phyloP scores from a whole-genome alignment of 2,329 filamentous ascomycete species.

The Colletotrichum limetticola region DNA sequence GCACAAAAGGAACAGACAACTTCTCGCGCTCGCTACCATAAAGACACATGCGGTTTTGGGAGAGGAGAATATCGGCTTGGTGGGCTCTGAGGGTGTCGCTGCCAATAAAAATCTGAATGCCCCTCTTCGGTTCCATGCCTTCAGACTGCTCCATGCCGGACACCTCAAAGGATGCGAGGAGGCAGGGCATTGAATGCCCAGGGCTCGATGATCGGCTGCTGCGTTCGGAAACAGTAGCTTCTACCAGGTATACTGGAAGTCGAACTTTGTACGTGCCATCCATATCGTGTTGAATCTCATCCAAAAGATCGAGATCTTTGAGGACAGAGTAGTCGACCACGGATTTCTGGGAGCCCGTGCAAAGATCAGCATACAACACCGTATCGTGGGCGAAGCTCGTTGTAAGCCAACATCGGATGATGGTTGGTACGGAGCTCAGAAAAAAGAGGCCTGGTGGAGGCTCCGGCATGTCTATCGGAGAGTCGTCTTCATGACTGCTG shows the following conservation, averaged over 20 bases:
- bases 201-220: constrained; percentile 79
- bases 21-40: constrained; percentile 89
- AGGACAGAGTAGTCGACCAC: constrained; percentile 81
- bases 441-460: constrained; percentile 88
- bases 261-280: constrained; percentile 77
- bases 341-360: constrained; percentile 90
- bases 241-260: constrained; percentile 87
- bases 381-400: constrained; percentile 90
- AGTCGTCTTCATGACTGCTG: constrained; percentile 71
- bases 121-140: constrained; percentile 62
- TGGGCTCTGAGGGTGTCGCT: constrained; percentile 88
- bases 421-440: constrained; percentile 88
- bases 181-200: constrained; percentile 81
- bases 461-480: constrained; percentile 76
- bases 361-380: constrained; percentile 90
- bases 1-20: constrained; percentile 88
- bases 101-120: constrained; percentile 88
- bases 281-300: constrained; percentile 72
- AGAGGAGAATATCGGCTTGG: constrained; percentile 91
- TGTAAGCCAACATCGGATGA: constrained; percentile 95
- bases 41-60: constrained; percentile 87
- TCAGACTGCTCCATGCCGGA: constrained; percentile 66
- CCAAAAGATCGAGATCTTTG: constrained; percentile 76
- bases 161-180: constrained; percentile 84
- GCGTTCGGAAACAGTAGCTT: constrained; percentile 83